Base-by-base conservation (phyloP, 352 stramenopile species). In the Phytopythium delawarense region DNA sequence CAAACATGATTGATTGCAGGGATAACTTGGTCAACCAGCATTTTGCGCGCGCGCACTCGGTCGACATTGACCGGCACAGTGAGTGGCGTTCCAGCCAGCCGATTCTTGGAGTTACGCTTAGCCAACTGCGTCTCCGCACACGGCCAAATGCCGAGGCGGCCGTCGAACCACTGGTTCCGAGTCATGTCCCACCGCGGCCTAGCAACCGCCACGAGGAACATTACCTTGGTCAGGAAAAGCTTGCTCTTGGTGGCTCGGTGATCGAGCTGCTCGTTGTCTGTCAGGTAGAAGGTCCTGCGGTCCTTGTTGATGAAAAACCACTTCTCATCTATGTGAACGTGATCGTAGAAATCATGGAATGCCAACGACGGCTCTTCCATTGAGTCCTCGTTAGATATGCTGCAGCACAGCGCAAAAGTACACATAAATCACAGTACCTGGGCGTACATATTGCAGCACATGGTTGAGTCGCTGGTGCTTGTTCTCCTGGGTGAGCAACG, bases 1-100 rank as follows among this genome's bases (percentile, higher is more conserved):
- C 32, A 37, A 37, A 37, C 52, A 90, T 78, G 21, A 18, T 57
- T 37, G 51, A 62, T 60, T 15, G 55, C 55, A 15, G 55, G 62
- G 12, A 67, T 62, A 12, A 63, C 48, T 3, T 63, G 32, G 28
- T 63, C 37, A 13, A 39, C 2, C 8, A 63, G 62, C 18, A 62
- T 58, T n/a, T 40, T 40, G 0, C 20, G 30, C 9, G 57, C 57
- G 5, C 54, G 16, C 4, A 11, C 21, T 20, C 45, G 7, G 5
- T 45, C 39, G 45, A 66, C 54, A 9, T 25, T 32, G 13, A 45
- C 48, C 30, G 34, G 52, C n/a, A 55, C 57, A 2, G 39, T 60
- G 2, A 60, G 21, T 42, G 39, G 4, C n/a, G 45, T 49, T 8
- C 51, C 57, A 28, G 40, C 51, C 6, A 49, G 34, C 4, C 57